Evolutionary conservation across 2,329 filamentous ascomycete genomes (phyloP).

Genomic region (Aspergillus sergii): DNA sequence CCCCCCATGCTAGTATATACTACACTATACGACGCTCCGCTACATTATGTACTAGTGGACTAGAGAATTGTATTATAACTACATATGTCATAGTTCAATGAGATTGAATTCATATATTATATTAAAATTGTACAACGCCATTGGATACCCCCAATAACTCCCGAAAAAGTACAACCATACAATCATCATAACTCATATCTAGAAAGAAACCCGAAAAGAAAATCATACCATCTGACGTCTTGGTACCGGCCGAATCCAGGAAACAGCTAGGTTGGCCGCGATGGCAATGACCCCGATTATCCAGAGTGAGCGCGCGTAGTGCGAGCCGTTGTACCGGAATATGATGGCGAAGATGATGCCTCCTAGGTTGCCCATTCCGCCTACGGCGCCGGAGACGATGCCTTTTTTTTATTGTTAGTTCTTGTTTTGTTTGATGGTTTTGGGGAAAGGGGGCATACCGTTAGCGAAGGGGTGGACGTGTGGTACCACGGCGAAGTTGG

Average conservation of each 20-base stretch:
- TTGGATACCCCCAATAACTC: not conserved
- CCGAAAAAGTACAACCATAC: not conserved
- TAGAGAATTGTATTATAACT: no score
- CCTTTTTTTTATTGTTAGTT: conserved; percentile 30
- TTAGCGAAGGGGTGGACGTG: conserved; percentile 85
- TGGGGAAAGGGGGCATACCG: conserved; percentile 49
- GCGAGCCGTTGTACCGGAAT: conserved; percentile 71
- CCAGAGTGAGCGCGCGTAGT: conserved; percentile 75
- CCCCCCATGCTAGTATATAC: no score
- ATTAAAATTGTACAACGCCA: no score
- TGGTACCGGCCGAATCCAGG: conserved; percentile 63
- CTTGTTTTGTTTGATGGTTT: not conserved
- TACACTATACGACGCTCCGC: no score
- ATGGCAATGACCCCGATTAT: conserved; percentile 79
- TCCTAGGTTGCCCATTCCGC: conserved; percentile 80
- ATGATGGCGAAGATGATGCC: conserved; percentile 83
- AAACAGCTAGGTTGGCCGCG: conserved; percentile 66
- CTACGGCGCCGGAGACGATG: conserved; percentile 74
- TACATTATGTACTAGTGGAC: no score
- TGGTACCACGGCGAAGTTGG: conserved; percentile 83
- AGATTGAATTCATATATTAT: no score
- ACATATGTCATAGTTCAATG: no score
- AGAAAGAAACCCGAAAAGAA: not conserved
- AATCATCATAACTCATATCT: not conserved
- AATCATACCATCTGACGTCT: conserved; percentile 49